Base-by-base conservation (phyloP, 345 rosid species). In the Trapa bicornis region DNA sequence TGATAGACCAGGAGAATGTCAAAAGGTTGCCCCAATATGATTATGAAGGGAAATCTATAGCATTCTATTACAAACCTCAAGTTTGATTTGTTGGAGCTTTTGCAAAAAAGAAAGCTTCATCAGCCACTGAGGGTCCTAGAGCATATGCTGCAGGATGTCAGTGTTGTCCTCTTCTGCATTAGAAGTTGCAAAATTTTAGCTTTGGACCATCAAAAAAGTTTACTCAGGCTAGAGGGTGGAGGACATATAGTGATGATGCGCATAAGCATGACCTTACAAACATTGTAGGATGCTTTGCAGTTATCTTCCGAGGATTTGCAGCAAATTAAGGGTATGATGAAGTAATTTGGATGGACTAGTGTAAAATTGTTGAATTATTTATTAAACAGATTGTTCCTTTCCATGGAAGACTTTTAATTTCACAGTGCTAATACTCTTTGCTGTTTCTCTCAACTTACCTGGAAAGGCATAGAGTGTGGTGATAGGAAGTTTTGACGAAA, bases 401-500 rank as follows among this genome's bases (percentile, higher is more conserved):
- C 43, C 43, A 41, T 41, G 43, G 2, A 7, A 45, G 48, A 7
- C 1, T 13, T 7, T 45, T 6, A 45, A 11, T 1, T 45, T 45
- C 11, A 13, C 48, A 17, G 10, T 50, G 54, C 54, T 33, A 56
- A 8, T 41, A 8, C 43, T 41, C 4, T 41, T 41, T 41, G 43
- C 43, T 41, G 43, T 8, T 41, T 29, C n/a, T 56, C 43, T 32
- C 58, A 33, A 68, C 47, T 73, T 86, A 83, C 97, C 96, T 77
- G 95, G 89, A 72, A 84, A 75, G 72, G 82, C 80, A 80, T 90
- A 93, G 86, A 72, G 76, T 86, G 41, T 88, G 84, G 80, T 87
- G 76, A 73, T 70, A 76, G 16, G 87, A 83, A 71, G 78, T 70
- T 10, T 78, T 73, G 32, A 86, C 64, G n/a, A 71, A 67, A 74